Evolutionary conservation across 1,284 basidiomycete genomes (phyloP).

Genomic region (Grifola frondosa): DNA sequence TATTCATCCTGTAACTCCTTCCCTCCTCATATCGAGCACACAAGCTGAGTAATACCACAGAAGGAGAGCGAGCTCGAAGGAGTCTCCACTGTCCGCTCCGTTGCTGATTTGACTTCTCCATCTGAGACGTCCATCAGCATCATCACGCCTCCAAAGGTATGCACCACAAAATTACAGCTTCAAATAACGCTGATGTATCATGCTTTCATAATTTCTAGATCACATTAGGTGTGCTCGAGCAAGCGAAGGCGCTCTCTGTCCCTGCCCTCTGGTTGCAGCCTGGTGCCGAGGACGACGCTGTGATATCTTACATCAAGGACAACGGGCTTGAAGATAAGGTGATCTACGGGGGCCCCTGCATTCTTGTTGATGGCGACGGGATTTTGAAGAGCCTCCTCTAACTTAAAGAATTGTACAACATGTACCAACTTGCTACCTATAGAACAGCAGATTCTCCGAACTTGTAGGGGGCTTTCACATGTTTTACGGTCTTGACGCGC

Average conservation of each 20-base stretch:
- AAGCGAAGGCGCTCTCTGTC: constrained; percentile 61
- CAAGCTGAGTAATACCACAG: constrained; percentile 33
- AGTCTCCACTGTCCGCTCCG: constrained; percentile 47
- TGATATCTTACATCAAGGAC: constrained; percentile 49
- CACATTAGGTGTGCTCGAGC: constrained; percentile 62
- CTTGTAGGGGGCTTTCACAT: too few species aligned
- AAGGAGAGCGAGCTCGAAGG: constrained; percentile 68
- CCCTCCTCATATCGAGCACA: neutral
- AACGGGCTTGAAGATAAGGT: constrained; percentile 59
- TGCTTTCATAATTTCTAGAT: constrained; percentile 54
- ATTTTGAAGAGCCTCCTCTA: constrained; percentile 37
- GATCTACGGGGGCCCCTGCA: constrained; percentile 74
- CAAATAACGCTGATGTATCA: too few species aligned
- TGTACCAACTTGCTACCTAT: neutral
- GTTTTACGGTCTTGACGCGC: too few species aligned
- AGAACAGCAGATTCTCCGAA: neutral
- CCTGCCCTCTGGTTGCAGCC: constrained; percentile 85
- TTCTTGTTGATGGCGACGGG: constrained; percentile 69
- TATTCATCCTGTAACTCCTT: constrained; percentile 56
- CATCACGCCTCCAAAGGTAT: constrained; percentile 71
- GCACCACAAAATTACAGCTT: too few species aligned
- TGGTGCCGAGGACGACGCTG: constrained; percentile 68
- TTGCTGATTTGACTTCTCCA: constrained; percentile 63
- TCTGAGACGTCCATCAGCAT: constrained; percentile 75
- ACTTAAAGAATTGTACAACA: too few species aligned